These are phyloP conservation scores for Aspergillus nidulans DNA, from an alignment of 495 filamentous ascomycete species.

Conservation along the genomic window DNA sequence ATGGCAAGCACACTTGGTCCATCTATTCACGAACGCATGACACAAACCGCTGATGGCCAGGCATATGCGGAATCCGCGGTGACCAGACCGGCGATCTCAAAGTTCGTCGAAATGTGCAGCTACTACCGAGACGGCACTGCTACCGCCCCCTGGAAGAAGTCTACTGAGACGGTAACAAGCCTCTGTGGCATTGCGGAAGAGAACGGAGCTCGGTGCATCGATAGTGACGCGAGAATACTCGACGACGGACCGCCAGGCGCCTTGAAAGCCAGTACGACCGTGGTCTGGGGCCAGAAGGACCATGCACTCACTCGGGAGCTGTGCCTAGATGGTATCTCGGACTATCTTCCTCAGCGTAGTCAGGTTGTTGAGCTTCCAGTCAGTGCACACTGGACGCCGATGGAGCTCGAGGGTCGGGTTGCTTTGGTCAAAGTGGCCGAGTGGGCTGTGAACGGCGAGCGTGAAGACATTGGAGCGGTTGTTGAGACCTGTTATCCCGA, in stretches of 20 bases:
- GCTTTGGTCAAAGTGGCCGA: conserved; percentile 31
- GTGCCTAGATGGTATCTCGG: conserved; percentile 39
- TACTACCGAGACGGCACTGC: conserved; percentile 48
- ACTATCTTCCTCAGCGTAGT: conserved; percentile 36
- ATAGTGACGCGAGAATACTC: conserved; percentile 41
- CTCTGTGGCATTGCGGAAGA: conserved; percentile 37
- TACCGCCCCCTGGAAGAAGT: conserved; percentile 41
- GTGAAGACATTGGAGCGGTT: conserved; percentile 30
- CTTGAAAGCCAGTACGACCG: conserved; percentile 44
- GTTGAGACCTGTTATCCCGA: conserved; percentile 28
- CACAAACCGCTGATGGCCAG: conserved; percentile 28
- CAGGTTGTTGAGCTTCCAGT: conserved; percentile 38
- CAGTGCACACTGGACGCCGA: conserved; percentile 40
- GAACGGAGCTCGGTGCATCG: conserved; percentile 21
- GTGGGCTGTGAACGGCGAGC: conserved; percentile 36
- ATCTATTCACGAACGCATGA: conserved; percentile 29
- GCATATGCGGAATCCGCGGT: conserved; percentile 28
- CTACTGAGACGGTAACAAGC: conserved; percentile 40
- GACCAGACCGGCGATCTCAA: conserved; percentile 24
- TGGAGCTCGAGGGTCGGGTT: conserved; percentile 36
- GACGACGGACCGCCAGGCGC: conserved; percentile 40
- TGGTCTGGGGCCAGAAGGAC: conserved; percentile 52
- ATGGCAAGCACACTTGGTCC: conserved; percentile 44
- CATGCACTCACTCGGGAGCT: conserved; percentile 33
- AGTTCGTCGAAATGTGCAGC: conserved; percentile 38